A percentile compares a stretch with the other conserved stretches of the same genome.
These are phyloP conservation scores for Alternaria sp. DNA, from an alignment of 2,329 filamentous ascomycete genomes.

Conservation along the genomic window DNA sequence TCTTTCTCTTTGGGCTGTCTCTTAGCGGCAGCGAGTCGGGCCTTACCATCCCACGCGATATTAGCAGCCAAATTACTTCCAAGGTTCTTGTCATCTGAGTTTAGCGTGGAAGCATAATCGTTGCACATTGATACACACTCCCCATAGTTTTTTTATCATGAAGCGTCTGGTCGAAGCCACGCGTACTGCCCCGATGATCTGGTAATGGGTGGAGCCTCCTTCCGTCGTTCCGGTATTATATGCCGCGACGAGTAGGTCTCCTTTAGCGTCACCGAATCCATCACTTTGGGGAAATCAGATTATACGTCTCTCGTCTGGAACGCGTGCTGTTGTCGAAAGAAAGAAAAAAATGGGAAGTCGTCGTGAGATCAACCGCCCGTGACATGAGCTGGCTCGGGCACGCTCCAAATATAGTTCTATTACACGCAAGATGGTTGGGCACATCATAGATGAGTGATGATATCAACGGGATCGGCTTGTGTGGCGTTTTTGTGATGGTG, in stretches of 20 bases:
- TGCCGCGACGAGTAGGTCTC: neutral
- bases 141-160: neutral
- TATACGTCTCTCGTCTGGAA: neutral
- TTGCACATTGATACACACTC: neutral
- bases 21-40: constrained; percentile 1
- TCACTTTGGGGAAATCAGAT: neutral
- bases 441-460: neutral
- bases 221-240: neutral
- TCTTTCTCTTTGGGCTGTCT: neutral
- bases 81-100: constrained; percentile 1
- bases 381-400: constrained; percentile 1
- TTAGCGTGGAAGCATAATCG: neutral
- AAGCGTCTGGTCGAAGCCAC: neutral
- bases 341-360: neutral
- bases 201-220: constrained; percentile 1
- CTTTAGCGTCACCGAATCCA: neutral
- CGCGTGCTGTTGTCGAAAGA: neutral
- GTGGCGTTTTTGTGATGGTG: neutral
- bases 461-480: neutral
- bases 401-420: neutral
- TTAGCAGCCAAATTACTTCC: constrained; percentile 7
- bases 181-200: neutral
- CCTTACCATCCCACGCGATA: constrained; percentile 3
- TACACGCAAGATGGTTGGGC: neutral
- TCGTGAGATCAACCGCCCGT: neutral